phyloP scores from a whole-genome alignment of 345 rosid species.

The Mangifera indica region DNA sequence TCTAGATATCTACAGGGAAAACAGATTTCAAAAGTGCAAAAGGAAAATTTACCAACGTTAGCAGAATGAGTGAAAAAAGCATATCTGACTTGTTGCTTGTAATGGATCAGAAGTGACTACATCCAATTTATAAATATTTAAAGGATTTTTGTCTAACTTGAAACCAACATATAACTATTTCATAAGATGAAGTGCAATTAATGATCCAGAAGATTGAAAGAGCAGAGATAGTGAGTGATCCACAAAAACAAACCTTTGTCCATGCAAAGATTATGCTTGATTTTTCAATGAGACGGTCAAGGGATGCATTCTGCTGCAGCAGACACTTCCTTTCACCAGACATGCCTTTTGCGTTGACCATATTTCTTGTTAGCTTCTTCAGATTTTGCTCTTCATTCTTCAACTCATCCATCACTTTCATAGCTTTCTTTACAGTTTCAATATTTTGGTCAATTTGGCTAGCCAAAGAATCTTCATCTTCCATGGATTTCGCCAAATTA shows the following conservation, averaged over 20 bases:
- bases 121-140: background rate
- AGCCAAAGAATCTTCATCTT: conserved; percentile 77
- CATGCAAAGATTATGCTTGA: conserved; percentile 68
- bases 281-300: conserved; percentile 80
- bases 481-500: conserved; percentile 81
- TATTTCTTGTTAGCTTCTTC: conserved; percentile 67
- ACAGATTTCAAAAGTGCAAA: background rate
- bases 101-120: background rate
- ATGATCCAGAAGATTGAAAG: background rate
- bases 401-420: conserved; percentile 64
- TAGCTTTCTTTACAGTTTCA: conserved; percentile 57
- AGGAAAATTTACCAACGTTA: background rate
- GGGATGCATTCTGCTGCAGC: conserved; percentile 56
- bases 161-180: background rate
- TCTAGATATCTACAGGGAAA: background rate
- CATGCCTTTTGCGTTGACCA: conserved; percentile 54
- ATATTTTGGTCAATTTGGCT: conserved; percentile 64
- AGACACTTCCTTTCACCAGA: conserved; percentile 65
- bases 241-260: conserved; percentile 51
- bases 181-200: background rate
- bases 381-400: conserved; percentile 78
- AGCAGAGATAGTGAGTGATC: background rate
- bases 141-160: background rate
- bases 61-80: background rate
- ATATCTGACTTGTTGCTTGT: too few relatives aligned